phyloP scores from a whole-genome alignment of 805 yeast species.

The Wickerhamomyces alni region DNA sequence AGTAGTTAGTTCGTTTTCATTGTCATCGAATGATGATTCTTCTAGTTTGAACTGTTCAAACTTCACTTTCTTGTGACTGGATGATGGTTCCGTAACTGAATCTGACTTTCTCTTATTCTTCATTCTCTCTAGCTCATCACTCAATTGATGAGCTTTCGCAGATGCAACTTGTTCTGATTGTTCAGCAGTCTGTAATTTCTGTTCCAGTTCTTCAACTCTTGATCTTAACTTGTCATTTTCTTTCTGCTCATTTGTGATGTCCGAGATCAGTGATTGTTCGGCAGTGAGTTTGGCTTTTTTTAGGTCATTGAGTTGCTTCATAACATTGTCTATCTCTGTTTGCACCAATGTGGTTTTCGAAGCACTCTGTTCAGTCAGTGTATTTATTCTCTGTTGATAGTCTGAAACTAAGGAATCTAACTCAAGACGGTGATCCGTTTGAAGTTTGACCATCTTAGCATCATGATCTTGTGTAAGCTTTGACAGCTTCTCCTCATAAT shows the following conservation, averaged over 20 bases:
- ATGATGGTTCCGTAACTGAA: conserved; percentile 1
- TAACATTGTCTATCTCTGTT: background rate
- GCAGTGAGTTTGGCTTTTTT: background rate
- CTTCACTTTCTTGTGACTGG: conserved; percentile 8
- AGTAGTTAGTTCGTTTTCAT: conserved; percentile 6
- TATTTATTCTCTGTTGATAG: no score
- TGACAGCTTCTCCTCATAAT: conserved; percentile 26
- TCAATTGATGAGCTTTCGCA: conserved; percentile 12
- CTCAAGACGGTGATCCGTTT: background rate
- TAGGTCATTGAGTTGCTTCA: background rate
- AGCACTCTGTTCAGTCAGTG: no score
- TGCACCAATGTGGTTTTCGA: background rate
- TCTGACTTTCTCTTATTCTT: conserved; percentile 15
- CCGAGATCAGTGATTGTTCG: conserved; percentile 1
- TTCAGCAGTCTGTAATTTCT: background rate
- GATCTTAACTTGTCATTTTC: conserved; percentile 1
- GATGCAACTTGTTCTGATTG: background rate
- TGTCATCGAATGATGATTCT: conserved; percentile 1
- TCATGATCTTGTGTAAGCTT: conserved; percentile 13
- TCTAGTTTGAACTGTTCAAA: background rate
- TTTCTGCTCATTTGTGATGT: conserved; percentile 1
- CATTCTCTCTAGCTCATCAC: conserved; percentile 1
- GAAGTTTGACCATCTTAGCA: background rate
- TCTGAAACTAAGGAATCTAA: background rate
- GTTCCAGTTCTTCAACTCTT: background rate